A percentile compares a stretch with the other conserved stretches of the same genome.
Conservation (phyloP, 1,284 basidiomycete genomes). For the Taiwanofungus camphoratus region DNA sequence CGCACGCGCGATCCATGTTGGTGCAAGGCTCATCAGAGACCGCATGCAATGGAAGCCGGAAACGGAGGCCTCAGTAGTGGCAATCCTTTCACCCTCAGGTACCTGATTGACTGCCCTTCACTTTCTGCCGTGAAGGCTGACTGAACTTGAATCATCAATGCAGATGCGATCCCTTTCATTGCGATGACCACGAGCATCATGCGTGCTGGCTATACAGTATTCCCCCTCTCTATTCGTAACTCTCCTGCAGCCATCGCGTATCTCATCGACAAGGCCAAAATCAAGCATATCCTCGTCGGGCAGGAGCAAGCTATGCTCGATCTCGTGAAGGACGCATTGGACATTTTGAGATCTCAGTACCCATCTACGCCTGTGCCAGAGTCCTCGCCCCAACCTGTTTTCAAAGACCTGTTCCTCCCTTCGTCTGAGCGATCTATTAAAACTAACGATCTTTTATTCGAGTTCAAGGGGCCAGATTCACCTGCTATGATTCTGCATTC, state of each 20-base stretch:
- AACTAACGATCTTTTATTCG: constrained; percentile 1
- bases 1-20: constrained; percentile 8
- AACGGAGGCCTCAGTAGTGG: background rate
- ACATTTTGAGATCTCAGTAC: constrained; percentile 1
- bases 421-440: constrained; percentile 1
- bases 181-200: constrained; percentile 22
- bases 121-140: too few species aligned
- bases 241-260: constrained; percentile 30
- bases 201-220: constrained; percentile 23
- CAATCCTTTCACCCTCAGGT: constrained; percentile 2
- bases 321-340: constrained; percentile 11
- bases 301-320: constrained; percentile 21
- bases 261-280: constrained; percentile 25
- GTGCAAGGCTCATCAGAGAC: background rate
- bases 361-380: background rate
- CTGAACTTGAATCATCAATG: background rate
- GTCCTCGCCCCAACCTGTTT: constrained; percentile 16
- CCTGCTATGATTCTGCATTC: constrained; percentile 23
- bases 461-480: constrained; percentile 9
- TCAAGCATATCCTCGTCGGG: constrained; percentile 25
- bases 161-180: constrained; percentile 29
- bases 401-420: constrained; percentile 14
- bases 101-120: too few species aligned
- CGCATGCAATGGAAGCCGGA: background rate
- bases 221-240: constrained; percentile 35